Evolutionary conservation across 2,329 filamentous ascomycete species (phyloP).

Genomic region (Magnaporthiopsis incrustans): DNA sequence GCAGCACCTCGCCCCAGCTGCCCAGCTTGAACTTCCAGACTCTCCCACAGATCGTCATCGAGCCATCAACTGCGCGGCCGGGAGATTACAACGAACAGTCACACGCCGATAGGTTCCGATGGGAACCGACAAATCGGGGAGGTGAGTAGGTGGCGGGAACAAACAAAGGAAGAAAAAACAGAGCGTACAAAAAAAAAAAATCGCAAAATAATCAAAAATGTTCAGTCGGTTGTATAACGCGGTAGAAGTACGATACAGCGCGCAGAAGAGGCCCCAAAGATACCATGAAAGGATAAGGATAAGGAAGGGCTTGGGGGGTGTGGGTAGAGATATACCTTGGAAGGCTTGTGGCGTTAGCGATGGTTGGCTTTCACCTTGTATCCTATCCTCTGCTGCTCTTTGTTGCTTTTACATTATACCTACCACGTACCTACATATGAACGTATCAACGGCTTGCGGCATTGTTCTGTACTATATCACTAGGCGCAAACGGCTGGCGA

Average conservation of each 20-base stretch:
- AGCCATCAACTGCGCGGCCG: constrained; percentile 38
- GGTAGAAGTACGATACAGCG: background rate
- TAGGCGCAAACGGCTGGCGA: background rate
- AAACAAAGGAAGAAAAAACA: background rate
- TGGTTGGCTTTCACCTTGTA: background rate
- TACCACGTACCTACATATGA: background rate
- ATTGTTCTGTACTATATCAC: background rate
- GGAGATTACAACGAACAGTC: constrained; percentile 1
- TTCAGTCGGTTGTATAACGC: background rate
- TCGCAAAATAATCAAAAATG: background rate
- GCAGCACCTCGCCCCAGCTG: constrained; percentile 36
- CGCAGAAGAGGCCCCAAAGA: background rate
- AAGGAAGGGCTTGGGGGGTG: background rate
- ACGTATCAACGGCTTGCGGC: background rate
- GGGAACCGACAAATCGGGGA: background rate
- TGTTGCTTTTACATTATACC: background rate
- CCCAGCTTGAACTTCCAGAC: constrained; percentile 41
- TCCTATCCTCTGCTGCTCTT: background rate
- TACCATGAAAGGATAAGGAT: background rate
- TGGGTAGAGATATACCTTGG: background rate
- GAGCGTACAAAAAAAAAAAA: background rate
- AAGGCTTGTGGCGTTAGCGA: background rate
- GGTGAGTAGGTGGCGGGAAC: background rate
- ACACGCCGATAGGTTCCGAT: background rate
- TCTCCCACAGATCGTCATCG: constrained; percentile 51